Base-by-base conservation (phyloP, 2,329 filamentous ascomycete genomes). In the Juglanconis oblonga region DNA sequence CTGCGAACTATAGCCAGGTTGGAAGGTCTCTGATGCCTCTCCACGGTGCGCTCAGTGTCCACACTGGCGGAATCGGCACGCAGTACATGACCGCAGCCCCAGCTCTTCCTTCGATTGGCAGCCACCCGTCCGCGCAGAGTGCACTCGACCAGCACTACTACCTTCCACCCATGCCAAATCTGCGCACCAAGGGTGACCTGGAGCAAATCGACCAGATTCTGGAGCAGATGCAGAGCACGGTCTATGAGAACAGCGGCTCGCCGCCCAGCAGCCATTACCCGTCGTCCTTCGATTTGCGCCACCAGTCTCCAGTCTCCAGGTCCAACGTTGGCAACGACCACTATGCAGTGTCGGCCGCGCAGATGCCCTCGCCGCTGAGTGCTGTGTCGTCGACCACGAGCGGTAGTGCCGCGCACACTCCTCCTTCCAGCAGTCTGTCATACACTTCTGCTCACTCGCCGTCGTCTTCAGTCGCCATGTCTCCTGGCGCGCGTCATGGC, bases 161-260 rank as follows among this genome's bases (percentile, higher is more conserved):
- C 64, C 82, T 97, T 61, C 91, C 95, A 57, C 87, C 92, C 9
- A 92, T 96, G 80, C 87, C 87, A 52, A 96, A 92, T 69, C 83
- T 96, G 58, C 88, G 94, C 70, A 97, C 93, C 52, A 97, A 98
- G 83, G 92, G 87, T 73, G 95, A 99, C 72, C 81, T 99, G 48
- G 80, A 96, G 72, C 92, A 96, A 73, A 93, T 98, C 70, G 95
- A 98, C 73, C 90, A 92, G 71, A 91, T 98, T 73, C 85, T 99
- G 58, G 92, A 97, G 76, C 92, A 97, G 76, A 94, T 98, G 82
- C 93, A 97, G 76, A 88, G 89, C 65, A 97, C 94, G 50, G 92
- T 98, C 52, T 98, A 98, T 72, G 95, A 98, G 77, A 96, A 89
- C 73, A 88, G 92, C 58, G 91, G 87, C 68, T 88, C 92, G 54